Conservation (phyloP, 2,329 filamentous ascomycete genomes). For the Bisporella sp. region DNA sequence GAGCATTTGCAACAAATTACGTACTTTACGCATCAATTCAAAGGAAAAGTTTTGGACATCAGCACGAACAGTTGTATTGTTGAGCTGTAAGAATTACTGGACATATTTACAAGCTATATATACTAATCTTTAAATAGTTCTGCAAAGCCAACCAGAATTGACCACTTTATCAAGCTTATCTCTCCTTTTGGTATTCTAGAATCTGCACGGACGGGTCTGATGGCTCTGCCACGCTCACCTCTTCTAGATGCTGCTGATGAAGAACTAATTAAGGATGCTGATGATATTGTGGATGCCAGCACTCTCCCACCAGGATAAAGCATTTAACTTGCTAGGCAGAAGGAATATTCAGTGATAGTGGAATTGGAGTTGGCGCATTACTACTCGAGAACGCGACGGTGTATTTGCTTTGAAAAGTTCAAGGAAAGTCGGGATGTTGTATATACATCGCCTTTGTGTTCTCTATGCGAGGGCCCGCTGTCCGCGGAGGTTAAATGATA, state of each 20-base stretch:
- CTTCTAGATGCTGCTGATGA: slow-evolving; percentile 70
- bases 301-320: slow-evolving; percentile 81
- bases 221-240: slow-evolving; percentile 92
- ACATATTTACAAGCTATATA: background rate
- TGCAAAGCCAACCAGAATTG: slow-evolving; percentile 87
- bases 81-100: slow-evolving; percentile 64
- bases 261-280: slow-evolving; percentile 69
- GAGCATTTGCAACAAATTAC: slow-evolving; percentile 96
- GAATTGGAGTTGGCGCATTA: slow-evolving; percentile 17
- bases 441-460: too few species aligned
- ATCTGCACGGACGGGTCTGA: slow-evolving; percentile 89
- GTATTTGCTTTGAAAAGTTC: background rate
- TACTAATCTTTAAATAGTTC: slow-evolving; percentile 39
- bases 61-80: slow-evolving; percentile 98
- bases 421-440: too few species aligned
- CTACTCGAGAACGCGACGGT: background rate
- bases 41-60: slow-evolving; percentile 94
- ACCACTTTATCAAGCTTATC: slow-evolving; percentile 96
- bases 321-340: background rate
- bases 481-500: too few species aligned
- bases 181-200: slow-evolving; percentile 93
- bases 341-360: background rate
- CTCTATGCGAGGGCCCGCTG: too few species aligned
- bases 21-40: slow-evolving; percentile 94
- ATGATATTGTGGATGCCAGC: slow-evolving; percentile 92